Evolutionary conservation across 345 rosid species (phyloP), one percentile per base, ranked within the genome.

Genomic region (Lepidium aucheri): DNA sequence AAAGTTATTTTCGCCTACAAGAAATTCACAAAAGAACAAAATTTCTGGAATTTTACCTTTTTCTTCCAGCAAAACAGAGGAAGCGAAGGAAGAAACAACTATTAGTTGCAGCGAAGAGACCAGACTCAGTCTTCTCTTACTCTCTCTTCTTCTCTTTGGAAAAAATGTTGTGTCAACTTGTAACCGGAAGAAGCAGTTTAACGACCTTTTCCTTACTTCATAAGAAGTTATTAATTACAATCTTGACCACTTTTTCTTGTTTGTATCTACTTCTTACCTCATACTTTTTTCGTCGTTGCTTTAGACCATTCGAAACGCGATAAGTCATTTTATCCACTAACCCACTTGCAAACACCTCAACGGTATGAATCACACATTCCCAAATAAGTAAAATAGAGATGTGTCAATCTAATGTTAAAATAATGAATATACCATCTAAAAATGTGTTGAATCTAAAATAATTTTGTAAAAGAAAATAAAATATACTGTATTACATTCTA

Each of bases 101-200:
- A 43, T 38, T 17, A 61, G 68, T 28, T 52, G 68, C 58, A 52
- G 52, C 63, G 58, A 73, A 73, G 68, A 73, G 67, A 65, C 72
- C 67, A 65, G 62, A 73, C 57, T 16, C 35, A 44, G 63, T 73
- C 57, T 51, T 61, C 58, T 63, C 55, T 63, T 59, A 58, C 40
- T 69, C 52, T 33, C 52, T 44, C 22, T 47, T 30, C n/a, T 15
- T 33, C 58, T 47, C 66, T 40, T 52, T 51, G 67, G 36, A 73
- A 59, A 38, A 13, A 58, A 66, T 18, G 62, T 51, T 56, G 63
- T 60, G 68, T 73, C 63, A 43, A 73, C 72, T 53, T 24, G 72
- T 73, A 60, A 73, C 77, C 77, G 72, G 72, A 36, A 60, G 72
- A 43, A 10, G 63, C 67, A 51, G 67, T 43, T 60, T 60, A 56